These are phyloP conservation scores for Triticum turgidum DNA, from an alignment of 176 grass and related monocot species.

Conservation along the genomic window DNA sequence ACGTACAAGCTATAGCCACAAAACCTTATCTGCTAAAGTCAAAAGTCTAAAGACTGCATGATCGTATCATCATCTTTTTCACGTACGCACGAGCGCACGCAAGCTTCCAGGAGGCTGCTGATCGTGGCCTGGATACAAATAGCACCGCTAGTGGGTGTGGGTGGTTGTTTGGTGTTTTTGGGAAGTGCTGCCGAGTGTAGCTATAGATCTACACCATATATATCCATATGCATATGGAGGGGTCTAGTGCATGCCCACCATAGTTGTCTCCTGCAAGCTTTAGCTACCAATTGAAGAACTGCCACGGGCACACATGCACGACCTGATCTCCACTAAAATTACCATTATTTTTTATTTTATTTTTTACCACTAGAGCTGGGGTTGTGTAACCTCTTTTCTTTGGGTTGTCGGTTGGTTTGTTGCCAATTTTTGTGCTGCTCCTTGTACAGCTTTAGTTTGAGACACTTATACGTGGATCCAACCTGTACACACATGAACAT, in stretches of 20 bases:
- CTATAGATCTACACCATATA: background rate
- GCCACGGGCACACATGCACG: background rate
- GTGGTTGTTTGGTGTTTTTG: slow-evolving; percentile 16
- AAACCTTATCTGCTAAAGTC: slow-evolving; percentile 18
- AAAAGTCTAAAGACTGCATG: slow-evolving; percentile 36
- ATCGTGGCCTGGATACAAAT: slow-evolving; percentile 32
- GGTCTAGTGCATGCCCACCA: background rate
- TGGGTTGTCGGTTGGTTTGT: background rate
- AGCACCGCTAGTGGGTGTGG: slow-evolving; percentile 6
- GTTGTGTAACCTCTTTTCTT: slow-evolving; percentile 21
- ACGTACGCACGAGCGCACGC: slow-evolving; percentile 20
- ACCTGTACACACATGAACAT: too few species aligned
- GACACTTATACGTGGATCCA: too few species aligned
- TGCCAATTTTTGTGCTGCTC: background rate
- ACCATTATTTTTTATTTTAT: background rate
- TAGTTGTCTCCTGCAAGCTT: background rate
- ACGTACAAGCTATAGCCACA: background rate
- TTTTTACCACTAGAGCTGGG: background rate
- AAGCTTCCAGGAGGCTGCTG: slow-evolving; percentile 17
- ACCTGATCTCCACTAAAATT: background rate
- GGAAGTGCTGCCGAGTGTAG: slow-evolving; percentile 16
- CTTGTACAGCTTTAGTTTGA: slow-evolving; percentile 10
- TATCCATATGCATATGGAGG: background rate
- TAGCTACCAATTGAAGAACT: background rate
- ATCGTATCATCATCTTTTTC: slow-evolving; percentile 10